phyloP scores from a whole-genome alignment of 169 alveolate genomes.

The Plasmodium yoelii region DNA sequence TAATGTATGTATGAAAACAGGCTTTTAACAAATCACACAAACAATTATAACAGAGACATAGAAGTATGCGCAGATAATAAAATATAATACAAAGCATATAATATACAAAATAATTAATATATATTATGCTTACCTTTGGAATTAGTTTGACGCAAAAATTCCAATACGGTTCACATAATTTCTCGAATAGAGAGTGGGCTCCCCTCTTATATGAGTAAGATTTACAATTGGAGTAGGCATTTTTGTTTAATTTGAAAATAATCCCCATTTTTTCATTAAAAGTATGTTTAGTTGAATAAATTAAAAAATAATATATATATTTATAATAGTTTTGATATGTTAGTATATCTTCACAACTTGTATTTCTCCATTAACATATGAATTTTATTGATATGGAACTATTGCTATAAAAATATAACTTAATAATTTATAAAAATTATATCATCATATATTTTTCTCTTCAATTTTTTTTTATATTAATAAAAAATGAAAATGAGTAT shows the following conservation, averaged over 20 bases:
- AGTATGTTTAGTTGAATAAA: slow-evolving; percentile 15
- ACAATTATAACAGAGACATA: not conserved
- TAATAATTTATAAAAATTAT: slow-evolving; percentile 4
- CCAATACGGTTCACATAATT: slow-evolving; percentile 60
- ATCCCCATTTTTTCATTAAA: slow-evolving; percentile 42
- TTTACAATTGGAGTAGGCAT: slow-evolving; percentile 66
- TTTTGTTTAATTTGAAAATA: slow-evolving; percentile 35
- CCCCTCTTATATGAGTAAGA: slow-evolving; percentile 71
- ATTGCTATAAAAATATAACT: not conserved
- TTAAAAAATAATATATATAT: slow-evolving; percentile 3
- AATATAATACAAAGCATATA: too few species aligned
- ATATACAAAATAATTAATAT: too few species aligned
- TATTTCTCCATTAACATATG: slow-evolving; percentile 19
- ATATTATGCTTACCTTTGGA: slow-evolving; percentile 40
- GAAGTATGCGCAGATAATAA: not conserved
- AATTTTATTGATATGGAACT: not conserved
- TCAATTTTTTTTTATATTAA: slow-evolving; percentile 4
- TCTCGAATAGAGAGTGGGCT: slow-evolving; percentile 55
- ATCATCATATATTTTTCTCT: slow-evolving; percentile 11
- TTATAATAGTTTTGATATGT: not conserved
- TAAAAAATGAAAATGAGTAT: not conserved
- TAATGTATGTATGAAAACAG: not conserved
- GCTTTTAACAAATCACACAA: not conserved
- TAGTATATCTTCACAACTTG: not conserved
- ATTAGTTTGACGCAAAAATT: slow-evolving; percentile 46